Conservation (phyloP, 116 monocot species). For the Trichopus zeylanicus region DNA sequence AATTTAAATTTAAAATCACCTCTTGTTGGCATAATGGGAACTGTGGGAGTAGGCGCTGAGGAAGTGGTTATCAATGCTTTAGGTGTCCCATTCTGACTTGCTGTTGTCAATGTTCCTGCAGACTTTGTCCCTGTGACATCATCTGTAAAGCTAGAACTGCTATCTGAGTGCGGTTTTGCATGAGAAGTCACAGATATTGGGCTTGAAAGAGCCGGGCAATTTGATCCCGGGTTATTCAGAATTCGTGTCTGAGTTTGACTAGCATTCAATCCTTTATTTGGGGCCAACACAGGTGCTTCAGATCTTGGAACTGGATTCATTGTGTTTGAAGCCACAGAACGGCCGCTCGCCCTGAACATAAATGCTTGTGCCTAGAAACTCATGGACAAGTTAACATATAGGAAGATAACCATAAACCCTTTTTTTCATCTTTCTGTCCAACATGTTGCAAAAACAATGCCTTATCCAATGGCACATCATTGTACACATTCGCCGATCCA, state of each 20-base stretch:
- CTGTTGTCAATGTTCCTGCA: background rate
- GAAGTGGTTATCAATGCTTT: conserved; percentile 15
- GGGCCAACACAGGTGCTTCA: conserved; percentile 6
- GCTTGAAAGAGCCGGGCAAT: conserved; percentile 22
- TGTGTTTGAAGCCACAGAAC: conserved; percentile 12
- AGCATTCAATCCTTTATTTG: conserved; percentile 5
- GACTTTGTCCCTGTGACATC: conserved; percentile 11
- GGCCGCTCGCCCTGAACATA: conserved; percentile 56
- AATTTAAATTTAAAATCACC: conserved; percentile 17
- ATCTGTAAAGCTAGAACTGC: conserved; percentile 30
- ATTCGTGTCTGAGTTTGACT: conserved; percentile 6
- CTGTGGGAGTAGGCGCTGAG: conserved; percentile 8
- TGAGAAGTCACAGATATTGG: conserved; percentile 30
- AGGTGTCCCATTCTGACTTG: conserved; percentile 12
- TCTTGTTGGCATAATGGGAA: conserved; percentile 37
- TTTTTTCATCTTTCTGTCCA: background rate
- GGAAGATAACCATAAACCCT: background rate
- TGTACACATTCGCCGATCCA: conserved; percentile 60
- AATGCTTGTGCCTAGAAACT: conserved; percentile 53
- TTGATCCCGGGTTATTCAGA: conserved; percentile 1
- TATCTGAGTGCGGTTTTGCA: conserved; percentile 20
- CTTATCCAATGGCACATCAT: conserved; percentile 68
- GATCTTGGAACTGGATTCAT: conserved; percentile 7
- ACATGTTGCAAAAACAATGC: conserved; percentile 13
- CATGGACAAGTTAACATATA: background rate